Conservation (phyloP, 108 stramenopile species). For the Fistulifera solaris region DNA sequence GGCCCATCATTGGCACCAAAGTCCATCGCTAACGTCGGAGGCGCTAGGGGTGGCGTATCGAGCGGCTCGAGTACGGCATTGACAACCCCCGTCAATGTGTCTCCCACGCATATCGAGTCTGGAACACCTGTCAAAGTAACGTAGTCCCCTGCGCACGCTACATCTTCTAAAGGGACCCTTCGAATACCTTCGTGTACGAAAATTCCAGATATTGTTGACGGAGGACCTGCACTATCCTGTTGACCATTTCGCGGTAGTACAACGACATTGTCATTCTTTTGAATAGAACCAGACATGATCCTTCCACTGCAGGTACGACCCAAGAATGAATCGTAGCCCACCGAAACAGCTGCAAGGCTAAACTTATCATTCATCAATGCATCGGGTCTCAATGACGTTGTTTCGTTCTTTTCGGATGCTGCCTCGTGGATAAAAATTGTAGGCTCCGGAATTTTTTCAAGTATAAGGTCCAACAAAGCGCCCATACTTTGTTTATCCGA, state of each 20-base stretch:
- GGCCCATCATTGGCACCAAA: slow-evolving; percentile 97
- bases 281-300: slow-evolving; percentile 55
- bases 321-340: slow-evolving; percentile 78
- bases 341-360: slow-evolving; percentile 79
- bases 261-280: slow-evolving; percentile 35
- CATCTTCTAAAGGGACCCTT: slow-evolving; percentile 58
- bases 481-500: slow-evolving; percentile 49
- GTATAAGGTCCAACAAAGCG: slow-evolving; percentile 72
- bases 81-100: slow-evolving; percentile 75
- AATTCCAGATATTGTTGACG: slow-evolving; percentile 42
- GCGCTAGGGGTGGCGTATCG: slow-evolving; percentile 83
- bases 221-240: slow-evolving; percentile 2
- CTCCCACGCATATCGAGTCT: slow-evolving; percentile 74
- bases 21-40: slow-evolving; percentile 91
- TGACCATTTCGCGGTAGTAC: slow-evolving; percentile 27
- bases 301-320: slow-evolving; percentile 80
- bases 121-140: slow-evolving; percentile 91
- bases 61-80: slow-evolving; percentile 45
- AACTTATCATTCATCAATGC: slow-evolving; percentile 44
- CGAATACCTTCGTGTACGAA: slow-evolving; percentile 74
- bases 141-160: slow-evolving; percentile 90
- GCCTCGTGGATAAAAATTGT: slow-evolving; percentile 16
- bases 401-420: slow-evolving; percentile 9
- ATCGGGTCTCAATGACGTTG: slow-evolving; percentile 16
- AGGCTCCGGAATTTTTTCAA: slow-evolving; percentile 73